Evolutionary conservation across 768 basidiomycete genomes (phyloP).

Genomic region (Boletus vinaceobasis): DNA sequence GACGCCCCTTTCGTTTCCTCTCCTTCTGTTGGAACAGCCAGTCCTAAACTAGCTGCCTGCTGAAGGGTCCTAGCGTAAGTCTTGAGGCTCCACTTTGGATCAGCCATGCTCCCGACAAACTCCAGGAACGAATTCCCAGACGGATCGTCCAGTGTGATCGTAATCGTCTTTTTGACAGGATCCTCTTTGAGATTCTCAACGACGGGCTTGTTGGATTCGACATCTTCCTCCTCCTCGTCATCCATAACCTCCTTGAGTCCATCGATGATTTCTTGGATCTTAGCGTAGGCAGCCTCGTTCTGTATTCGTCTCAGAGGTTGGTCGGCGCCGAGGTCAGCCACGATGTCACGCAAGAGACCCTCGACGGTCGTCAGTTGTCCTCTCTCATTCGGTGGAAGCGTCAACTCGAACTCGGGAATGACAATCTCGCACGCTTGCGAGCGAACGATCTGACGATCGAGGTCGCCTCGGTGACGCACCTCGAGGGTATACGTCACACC

Average conservation of each 20-base stretch:
- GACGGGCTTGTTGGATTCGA: slow-evolving; percentile 26
- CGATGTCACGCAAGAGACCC: slow-evolving; percentile 80
- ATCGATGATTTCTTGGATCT: slow-evolving; percentile 74
- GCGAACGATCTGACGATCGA: slow-evolving; percentile 92
- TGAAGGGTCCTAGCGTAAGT: slow-evolving; percentile 75
- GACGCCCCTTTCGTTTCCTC: slow-evolving; percentile 9
- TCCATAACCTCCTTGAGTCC: slow-evolving; percentile 62
- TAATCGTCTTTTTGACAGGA: slow-evolving; percentile 67
- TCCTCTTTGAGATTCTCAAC: slow-evolving; percentile 38
- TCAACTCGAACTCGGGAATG: slow-evolving; percentile 87
- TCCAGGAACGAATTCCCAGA: slow-evolving; percentile 97
- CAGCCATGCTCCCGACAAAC: slow-evolving; percentile 79
- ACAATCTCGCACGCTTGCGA: slow-evolving; percentile 76
- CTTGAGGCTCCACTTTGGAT: slow-evolving; percentile 89
- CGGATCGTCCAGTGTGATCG: slow-evolving; percentile 86
- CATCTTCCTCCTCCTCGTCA: slow-evolving; percentile 43
- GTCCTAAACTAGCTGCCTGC: slow-evolving; percentile 78
- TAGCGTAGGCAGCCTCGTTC: slow-evolving; percentile 64
- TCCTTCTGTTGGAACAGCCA: slow-evolving; percentile 51
- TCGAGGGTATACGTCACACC: slow-evolving; percentile 80
- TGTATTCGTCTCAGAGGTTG: slow-evolving; percentile 83
- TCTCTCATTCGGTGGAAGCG: slow-evolving; percentile 74
- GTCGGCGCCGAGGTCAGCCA: slow-evolving; percentile 73
- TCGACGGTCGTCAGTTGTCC: slow-evolving; percentile 98
- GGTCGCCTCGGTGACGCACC: slow-evolving; percentile 69